These are phyloP conservation scores for Pyrrhoderma lamaoense DNA, from an alignment of 1,284 basidiomycete species.

Conservation along the genomic window DNA sequence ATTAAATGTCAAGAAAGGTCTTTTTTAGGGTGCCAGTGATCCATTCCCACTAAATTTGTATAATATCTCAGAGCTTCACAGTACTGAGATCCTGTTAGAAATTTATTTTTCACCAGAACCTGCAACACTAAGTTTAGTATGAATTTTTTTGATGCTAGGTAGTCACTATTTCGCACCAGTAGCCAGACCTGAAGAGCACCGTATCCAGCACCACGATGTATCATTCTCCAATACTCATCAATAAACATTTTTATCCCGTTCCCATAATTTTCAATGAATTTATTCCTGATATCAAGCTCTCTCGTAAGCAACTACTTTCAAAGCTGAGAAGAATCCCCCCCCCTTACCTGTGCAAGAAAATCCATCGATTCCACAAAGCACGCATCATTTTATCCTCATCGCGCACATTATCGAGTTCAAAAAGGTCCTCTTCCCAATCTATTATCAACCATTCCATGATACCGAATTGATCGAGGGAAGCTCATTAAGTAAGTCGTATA, in stretches of 20 bases:
- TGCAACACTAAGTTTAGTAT: constrained; percentile 20
- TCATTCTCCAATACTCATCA: constrained; percentile 52
- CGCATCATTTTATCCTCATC: constrained; percentile 73
- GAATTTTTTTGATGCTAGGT: not conserved
- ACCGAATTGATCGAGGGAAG: constrained; percentile 55
- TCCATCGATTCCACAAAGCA: constrained; percentile 70
- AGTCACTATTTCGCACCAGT: constrained; percentile 34
- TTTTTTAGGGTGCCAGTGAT: not conserved
- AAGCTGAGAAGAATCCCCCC: not conserved
- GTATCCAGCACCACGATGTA: constrained; percentile 61
- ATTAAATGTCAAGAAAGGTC: too few relatives aligned
- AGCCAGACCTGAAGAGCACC: constrained; percentile 54
- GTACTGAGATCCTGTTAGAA: constrained; percentile 38
- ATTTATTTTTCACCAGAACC: constrained; percentile 41
- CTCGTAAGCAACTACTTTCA: too few relatives aligned
- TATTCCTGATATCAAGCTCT: constrained; percentile 31
- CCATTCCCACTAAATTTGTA: constrained; percentile 31
- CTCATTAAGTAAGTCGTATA: constrained; percentile 56
- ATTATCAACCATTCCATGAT: constrained; percentile 57
- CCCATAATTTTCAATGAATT: constrained; percentile 48
- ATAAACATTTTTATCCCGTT: constrained; percentile 48
- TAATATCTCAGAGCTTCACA: constrained; percentile 39
- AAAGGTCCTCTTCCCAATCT: constrained; percentile 66
- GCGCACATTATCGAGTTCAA: constrained; percentile 54
- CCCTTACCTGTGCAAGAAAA: constrained; percentile 50